Conservation (phyloP, 306 rosid species). For the Trifolium dubium region DNA sequence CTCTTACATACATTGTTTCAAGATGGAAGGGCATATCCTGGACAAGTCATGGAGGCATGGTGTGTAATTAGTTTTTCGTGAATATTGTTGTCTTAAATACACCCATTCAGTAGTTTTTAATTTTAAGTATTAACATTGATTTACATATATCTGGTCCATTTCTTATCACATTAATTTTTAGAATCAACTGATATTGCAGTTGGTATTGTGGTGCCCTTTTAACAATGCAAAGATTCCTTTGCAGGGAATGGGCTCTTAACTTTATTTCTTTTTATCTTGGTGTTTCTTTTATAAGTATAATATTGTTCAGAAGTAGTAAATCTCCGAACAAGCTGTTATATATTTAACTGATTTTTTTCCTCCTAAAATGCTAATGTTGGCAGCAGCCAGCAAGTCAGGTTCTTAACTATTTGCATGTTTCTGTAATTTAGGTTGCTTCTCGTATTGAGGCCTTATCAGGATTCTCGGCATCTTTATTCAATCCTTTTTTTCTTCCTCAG, state of each 20-base stretch:
- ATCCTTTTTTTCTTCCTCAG: slow-evolving; percentile 79
- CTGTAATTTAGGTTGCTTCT: slow-evolving; percentile 61
- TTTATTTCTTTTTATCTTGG: not conserved
- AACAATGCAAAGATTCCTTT: slow-evolving; percentile 23
- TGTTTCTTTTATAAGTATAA: not conserved
- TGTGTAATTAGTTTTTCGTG: slow-evolving; percentile 43
- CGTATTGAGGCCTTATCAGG: slow-evolving; percentile 73
- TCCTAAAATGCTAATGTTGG: not conserved
- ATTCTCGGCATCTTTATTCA: slow-evolving; percentile 63
- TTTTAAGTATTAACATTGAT: slow-evolving; percentile 14
- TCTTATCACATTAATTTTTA: slow-evolving; percentile 1
- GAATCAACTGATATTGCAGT: slow-evolving; percentile 5
- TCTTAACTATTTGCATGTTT: not conserved
- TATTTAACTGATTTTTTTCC: not conserved
- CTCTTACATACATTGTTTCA: slow-evolving; percentile 50
- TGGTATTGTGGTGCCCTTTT: not conserved
- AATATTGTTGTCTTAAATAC: slow-evolving; percentile 16
- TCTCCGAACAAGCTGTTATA: slow-evolving; percentile 3
- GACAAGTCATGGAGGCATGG: slow-evolving; percentile 92
- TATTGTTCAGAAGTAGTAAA: slow-evolving; percentile 12
- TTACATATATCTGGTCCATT: slow-evolving; percentile 12
- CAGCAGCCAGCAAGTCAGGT: slow-evolving; percentile 6
- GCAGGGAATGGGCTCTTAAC: slow-evolving; percentile 1
- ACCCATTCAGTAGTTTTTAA: slow-evolving; percentile 10
- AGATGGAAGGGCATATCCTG: slow-evolving; percentile 78